These are phyloP conservation scores for Candida nonsorbophila DNA, from an alignment of 805 yeast species.

Conservation along the genomic window DNA sequence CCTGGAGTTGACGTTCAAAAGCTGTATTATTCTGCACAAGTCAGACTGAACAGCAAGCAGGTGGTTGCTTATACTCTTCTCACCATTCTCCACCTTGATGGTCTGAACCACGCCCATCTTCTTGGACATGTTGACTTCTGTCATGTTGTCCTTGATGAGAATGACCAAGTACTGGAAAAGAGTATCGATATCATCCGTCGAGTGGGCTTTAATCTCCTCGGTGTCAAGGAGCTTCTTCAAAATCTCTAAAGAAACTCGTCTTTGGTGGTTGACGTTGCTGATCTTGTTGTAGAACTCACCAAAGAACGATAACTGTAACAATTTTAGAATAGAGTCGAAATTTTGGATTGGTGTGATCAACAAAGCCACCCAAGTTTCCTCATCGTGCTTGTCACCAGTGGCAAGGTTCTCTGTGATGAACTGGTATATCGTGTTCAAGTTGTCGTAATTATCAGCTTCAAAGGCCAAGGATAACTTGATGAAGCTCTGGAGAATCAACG, in stretches of 20 bases:
- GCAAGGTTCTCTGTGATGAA: conserved; percentile 43
- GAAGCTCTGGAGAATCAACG: conserved; percentile 60
- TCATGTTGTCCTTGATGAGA: conserved; percentile 38
- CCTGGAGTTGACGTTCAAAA: conserved; percentile 35
- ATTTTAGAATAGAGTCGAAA: conserved; percentile 32
- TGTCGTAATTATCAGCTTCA: conserved; percentile 56
- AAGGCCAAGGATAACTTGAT: conserved; percentile 59
- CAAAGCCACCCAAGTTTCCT: conserved; percentile 40
- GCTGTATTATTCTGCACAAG: conserved; percentile 65
- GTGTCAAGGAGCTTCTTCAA: conserved; percentile 47
- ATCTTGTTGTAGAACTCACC: conserved; percentile 46
- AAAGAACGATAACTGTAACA: conserved; percentile 46
- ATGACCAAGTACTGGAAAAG: conserved; percentile 55
- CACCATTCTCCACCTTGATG: conserved; percentile 22
- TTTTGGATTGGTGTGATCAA: conserved; percentile 45
- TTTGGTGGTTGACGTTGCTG: conserved; percentile 49
- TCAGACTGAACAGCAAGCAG: conserved; percentile 49
- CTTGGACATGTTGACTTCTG: conserved; percentile 27
- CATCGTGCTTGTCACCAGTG: conserved; percentile 12
- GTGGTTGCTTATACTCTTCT: conserved; percentile 26
- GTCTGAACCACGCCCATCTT: conserved; percentile 35
- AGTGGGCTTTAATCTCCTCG: conserved; percentile 27
- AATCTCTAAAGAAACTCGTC: conserved; percentile 55
- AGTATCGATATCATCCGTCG: conserved; percentile 48
- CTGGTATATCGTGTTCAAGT: conserved; percentile 57